These are phyloP conservation scores for Phytophthora macrochlamydospora DNA, from an alignment of 352 stramenopile genomes.

Conservation along the genomic window DNA sequence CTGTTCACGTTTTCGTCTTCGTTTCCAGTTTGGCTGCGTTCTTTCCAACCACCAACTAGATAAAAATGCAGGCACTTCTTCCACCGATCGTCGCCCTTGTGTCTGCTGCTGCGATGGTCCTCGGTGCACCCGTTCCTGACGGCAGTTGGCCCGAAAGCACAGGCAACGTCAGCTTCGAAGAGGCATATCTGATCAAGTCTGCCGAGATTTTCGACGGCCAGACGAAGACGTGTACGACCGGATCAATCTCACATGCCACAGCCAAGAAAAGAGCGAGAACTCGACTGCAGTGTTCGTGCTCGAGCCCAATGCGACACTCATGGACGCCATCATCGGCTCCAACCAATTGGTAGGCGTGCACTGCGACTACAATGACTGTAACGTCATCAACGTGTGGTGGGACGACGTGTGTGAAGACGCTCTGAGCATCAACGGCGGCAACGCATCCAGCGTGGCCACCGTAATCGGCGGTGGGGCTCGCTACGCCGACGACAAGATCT, in stretches of 20 bases:
- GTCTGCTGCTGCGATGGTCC: conserved; percentile 6
- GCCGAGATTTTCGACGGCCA: conserved; percentile 52
- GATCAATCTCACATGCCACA: conserved; percentile 44
- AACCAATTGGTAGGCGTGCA: conserved; percentile 45
- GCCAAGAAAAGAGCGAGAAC: conserved; percentile 32
- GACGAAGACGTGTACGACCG: conserved; percentile 33
- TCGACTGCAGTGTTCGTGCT: conserved; percentile 47
- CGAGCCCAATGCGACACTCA: conserved; percentile 48
- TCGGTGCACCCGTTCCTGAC: conserved; percentile 27
- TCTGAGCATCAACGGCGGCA: conserved; percentile 46
- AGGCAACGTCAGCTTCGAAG: conserved; percentile 29
- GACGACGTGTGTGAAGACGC: conserved; percentile 41
- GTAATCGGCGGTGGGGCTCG: conserved; percentile 49
- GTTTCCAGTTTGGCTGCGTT: no score
- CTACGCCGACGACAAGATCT: conserved; percentile 57
- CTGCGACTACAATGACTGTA: conserved; percentile 30
- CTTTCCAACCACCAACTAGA: no score
- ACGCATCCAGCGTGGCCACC: conserved; percentile 30
- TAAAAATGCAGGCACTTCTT: no score
- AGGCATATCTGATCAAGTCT: conserved; percentile 39
- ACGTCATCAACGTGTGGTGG: conserved; percentile 31
- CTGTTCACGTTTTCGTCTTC: no score
- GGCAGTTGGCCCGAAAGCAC: conserved; percentile 34
- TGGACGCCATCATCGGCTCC: conserved; percentile 64
- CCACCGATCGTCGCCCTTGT: neutral